Evolutionary conservation across 2,329 filamentous ascomycete species (phyloP), one percentile per base, ranked within the genome.

Genomic region (Hirsutella thompsonii): DNA sequence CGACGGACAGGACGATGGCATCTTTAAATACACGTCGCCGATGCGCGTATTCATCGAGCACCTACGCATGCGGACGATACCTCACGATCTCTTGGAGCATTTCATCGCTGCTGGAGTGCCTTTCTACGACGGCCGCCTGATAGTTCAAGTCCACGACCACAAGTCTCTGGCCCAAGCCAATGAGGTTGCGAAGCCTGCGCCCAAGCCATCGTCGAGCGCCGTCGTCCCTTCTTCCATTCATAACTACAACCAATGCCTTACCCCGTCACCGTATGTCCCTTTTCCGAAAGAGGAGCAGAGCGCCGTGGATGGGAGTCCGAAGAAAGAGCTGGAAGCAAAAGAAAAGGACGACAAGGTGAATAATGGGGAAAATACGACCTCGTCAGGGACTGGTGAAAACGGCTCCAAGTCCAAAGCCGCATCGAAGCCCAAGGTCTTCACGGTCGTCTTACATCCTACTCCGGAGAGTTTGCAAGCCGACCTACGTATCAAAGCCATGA

Each of bases 71-170:
- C 76, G 82, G 42, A 94, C 86, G 0, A 70, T 98, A 29, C 92
- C 92, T 1, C 88, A 95, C 60, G 88, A 95, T 51, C 77, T 96
- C 56, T 66, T 96, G 10, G 78, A 83, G 37, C 82, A 90, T 49
- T 76, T 98, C 41, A 71, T 79, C 21, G 71, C 77, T 37, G 69
- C 70, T 16, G 77, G 79, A 18, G 82, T 94, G 13, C 71, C 73
- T 9, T 96, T 94, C 56, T 98, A 96, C 57, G 89, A 96, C 59
- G 88, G 84, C 26, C 94, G 90, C 55, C 72, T 98, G 43, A 96
- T 98, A 50, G 88, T 98, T 29, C 82, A 94, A 59, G 69, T 96
- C n/a, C 76, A 94, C 53, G 86, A 96, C 57, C 85, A 94, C 64
- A 85, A 83, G 53, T 78, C 81, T 1, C 67, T 67, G 34, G 70